Base-by-base conservation (phyloP, 352 stramenopile species). In the Lagenidium sp. region DNA sequence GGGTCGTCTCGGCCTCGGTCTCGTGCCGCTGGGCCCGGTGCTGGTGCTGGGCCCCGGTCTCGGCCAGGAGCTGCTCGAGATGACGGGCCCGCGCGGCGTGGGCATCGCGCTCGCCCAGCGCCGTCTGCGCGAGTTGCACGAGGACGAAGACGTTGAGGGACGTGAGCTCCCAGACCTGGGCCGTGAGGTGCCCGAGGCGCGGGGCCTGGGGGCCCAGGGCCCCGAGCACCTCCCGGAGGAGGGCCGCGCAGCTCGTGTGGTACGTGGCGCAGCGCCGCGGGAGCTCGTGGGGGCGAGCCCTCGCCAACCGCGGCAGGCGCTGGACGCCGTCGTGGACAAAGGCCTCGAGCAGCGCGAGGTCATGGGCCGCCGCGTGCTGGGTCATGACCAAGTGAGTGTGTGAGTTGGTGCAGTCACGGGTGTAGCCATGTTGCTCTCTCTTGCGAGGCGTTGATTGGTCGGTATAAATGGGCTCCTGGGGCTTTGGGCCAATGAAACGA, bases 71-170 rank as follows among this genome's bases (percentile, higher is more conserved):
- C 2, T 48, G 47, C 40, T 70, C 50, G 0, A 50, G 38, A 18
- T 72, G 59, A 2, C 39, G 39, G 20, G 57, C 59, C 31, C 72
- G 54, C 11, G 55, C 42, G 0, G 50, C 51, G 18, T 78, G 41
- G 22, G 43, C 46, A 13, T 71, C 64, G 2, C 52, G 60, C 13
- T 74, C 62, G 7, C 61, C 48, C 23, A 81, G 36, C 16, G 54
- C 50, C 10, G 59, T 32, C 28, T 74, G 61, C 12, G 66, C 51
- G 16, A 81, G 49, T 42, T 81, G 68, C 4, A 85, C 47, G 37
- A 82, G 47, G 16, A 75, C 73, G 46, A 82, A 85, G 35, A 80
- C 56, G 25, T 82, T 82, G 57, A 82, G 57, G 11, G 69, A 76
- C 15, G 60, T 62, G 29, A 85, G 60, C 21, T 85, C 73, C 69